These are phyloP conservation scores for Blastocladiella britannica DNA, from an alignment of 192 early-diverging fungal species.

Conservation along the genomic window DNA sequence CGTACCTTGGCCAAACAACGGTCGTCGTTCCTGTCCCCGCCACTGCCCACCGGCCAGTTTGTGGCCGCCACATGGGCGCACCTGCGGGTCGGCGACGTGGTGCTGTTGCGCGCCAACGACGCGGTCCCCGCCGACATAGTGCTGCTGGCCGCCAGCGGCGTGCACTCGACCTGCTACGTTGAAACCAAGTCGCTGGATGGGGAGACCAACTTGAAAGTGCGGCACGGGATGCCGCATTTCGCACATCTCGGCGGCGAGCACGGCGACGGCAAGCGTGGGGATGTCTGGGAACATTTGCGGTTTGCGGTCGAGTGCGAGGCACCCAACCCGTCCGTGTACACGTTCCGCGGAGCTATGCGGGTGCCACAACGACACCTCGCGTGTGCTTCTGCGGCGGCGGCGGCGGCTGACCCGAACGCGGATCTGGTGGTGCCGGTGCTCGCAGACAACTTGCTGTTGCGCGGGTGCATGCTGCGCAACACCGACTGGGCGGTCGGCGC, in stretches of 20 bases:
- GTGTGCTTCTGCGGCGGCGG: too few relatives aligned
- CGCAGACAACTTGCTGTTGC: constrained; percentile 21
- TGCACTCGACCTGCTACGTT: constrained; percentile 69
- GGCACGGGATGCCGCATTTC: constrained; percentile 42
- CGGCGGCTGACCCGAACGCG: constrained; percentile 5
- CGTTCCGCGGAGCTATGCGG: constrained; percentile 56
- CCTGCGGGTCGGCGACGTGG: constrained; percentile 71
- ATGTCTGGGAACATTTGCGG: constrained; percentile 9
- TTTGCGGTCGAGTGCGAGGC: constrained; percentile 65
- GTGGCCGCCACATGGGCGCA: constrained; percentile 52
- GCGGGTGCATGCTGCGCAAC: constrained; percentile 52
- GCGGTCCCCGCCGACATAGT: constrained; percentile 79
- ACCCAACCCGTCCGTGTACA: constrained; percentile 72
- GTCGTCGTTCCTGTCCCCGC: neutral
- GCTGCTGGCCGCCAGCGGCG: constrained; percentile 63
- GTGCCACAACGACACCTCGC: too few relatives aligned
- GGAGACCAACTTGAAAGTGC: constrained; percentile 91
- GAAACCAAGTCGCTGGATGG: constrained; percentile 98
- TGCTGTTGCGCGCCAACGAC: constrained; percentile 63
- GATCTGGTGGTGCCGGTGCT: neutral
- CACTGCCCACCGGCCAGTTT: constrained; percentile 24
- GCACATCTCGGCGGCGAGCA: constrained; percentile 25
- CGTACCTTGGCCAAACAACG: neutral
- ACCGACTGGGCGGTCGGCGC: constrained; percentile 54
- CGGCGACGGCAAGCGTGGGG: constrained; percentile 31